Evolutionary conservation across 2,329 filamentous ascomycete species (phyloP).

Genomic region (Pseudocercospora cruenta): DNA sequence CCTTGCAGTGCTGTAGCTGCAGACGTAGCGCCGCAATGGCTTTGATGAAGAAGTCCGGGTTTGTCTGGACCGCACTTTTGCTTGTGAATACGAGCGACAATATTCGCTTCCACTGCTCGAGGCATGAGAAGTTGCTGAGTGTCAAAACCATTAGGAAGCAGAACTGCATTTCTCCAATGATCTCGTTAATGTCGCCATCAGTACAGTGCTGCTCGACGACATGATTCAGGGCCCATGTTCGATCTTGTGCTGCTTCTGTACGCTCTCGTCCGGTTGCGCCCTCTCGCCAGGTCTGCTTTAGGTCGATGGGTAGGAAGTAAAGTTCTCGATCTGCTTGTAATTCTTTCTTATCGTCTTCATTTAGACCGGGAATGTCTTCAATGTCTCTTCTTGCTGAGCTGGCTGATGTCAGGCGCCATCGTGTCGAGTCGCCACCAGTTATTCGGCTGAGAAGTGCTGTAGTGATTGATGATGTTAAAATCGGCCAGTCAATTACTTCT

Average conservation of each 20-base stretch:
- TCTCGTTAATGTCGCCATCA: slow-evolving; percentile 33
- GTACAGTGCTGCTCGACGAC: slow-evolving; percentile 51
- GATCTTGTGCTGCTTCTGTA: slow-evolving; percentile 65
- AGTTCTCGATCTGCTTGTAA: slow-evolving; percentile 51
- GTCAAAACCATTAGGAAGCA: slow-evolving; percentile 66
- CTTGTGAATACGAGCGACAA: slow-evolving; percentile 62
- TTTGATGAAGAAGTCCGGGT: slow-evolving; percentile 56
- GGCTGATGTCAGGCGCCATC: slow-evolving; percentile 62
- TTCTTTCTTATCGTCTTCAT: slow-evolving; percentile 34
- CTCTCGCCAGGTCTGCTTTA: slow-evolving; percentile 65
- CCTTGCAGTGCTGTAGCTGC: slow-evolving; percentile 60
- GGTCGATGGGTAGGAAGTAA: slow-evolving; percentile 60
- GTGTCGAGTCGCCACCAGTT: slow-evolving; percentile 48
- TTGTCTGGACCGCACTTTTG: slow-evolving; percentile 52
- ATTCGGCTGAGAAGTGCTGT: slow-evolving; percentile 55
- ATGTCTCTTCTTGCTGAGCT: slow-evolving; percentile 60
- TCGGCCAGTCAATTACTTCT: slow-evolving; percentile 57
- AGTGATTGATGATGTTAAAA: slow-evolving; percentile 55
- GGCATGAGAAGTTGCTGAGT: slow-evolving; percentile 67
- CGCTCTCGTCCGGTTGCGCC: slow-evolving; percentile 65
- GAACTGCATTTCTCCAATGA: slow-evolving; percentile 65
- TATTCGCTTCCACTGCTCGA: slow-evolving; percentile 68
- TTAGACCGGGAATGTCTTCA: slow-evolving; percentile 64
- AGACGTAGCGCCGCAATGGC: slow-evolving; percentile 54
- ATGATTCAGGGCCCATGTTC: slow-evolving; percentile 63